Base-by-base conservation (phyloP, 1,139 yeast genomes). In the Magnusiomyces magnusii region DNA sequence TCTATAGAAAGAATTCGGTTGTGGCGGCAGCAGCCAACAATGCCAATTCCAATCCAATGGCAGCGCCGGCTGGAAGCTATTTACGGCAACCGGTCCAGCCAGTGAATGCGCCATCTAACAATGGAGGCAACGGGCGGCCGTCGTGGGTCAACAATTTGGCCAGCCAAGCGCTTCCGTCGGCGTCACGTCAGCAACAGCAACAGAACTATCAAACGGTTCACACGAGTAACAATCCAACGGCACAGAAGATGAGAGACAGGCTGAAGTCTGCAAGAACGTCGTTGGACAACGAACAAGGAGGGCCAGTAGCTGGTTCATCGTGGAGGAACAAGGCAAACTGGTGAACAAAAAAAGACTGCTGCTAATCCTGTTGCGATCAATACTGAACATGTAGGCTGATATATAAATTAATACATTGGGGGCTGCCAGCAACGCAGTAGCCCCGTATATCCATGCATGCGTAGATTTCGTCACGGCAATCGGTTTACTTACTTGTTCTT, bases 261-360 rank as follows among this genome's bases (percentile, higher is more conserved):
- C 21, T 50, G 24, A 50, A 50, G 21, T 50, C 53, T 10, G 53
- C 53, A 15, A 28, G 53, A 31, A 17, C 41, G 10, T 50, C 53
- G 2, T 15, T 17, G 15, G 53, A 50, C 2, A n/a, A 9, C 9
- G 24, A 10, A 21, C 41, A 17, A 21, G 15, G 27, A 13, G 21
- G 21, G 17, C 17, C 44, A 3, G 24, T 27, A 5, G 27, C 49
- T 5, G 27, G 27, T 5, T 2, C 49, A 5, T 21, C 27, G 7
- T 44, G 49, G 49, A 44, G 49, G 21, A 44, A 44, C 49, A 44
- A 44, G 17, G 49, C 49, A 5, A 44, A 3, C 21, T 44, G 49
- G 49, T 44, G 21, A 44, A 9, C n/a, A n/a, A n/a, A n/a, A n/a
- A n/a, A n/a, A n/a, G n/a, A n/a, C n/a, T n/a, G n/a, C n/a, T n/a